phyloP scores from a whole-genome alignment of 2,329 filamentous ascomycete species.

The Penicillium sp. region DNA sequence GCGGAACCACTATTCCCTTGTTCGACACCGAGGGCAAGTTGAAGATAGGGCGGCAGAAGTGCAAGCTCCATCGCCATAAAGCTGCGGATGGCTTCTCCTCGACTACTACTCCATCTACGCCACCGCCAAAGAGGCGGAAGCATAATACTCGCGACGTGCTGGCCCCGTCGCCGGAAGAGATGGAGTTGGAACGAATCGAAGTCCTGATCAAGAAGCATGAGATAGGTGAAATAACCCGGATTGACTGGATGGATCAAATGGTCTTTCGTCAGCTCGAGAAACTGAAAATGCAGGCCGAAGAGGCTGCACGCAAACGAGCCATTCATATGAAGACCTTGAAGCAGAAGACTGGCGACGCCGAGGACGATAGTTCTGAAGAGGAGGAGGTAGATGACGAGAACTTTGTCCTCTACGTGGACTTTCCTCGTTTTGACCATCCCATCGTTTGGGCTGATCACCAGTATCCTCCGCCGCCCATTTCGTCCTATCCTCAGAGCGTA shows the following conservation, averaged over 20 bases:
- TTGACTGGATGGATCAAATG: conserved; percentile 93
- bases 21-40: conserved; percentile 91
- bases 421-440: conserved; percentile 92
- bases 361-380: conserved; percentile 41
- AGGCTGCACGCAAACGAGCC: conserved; percentile 59
- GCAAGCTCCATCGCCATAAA: conserved; percentile 75
- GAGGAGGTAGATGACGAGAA: conserved; percentile 56
- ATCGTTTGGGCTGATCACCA: conserved; percentile 94
- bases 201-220: conserved; percentile 95
- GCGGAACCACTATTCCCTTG: conserved; percentile 86
- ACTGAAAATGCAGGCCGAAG: conserved; percentile 63
- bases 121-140: conserved; percentile 54
- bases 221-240: conserved; percentile 89
- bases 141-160: conserved; percentile 48
- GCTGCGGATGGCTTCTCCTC: conserved; percentile 81
- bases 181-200: conserved; percentile 86
- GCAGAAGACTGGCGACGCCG: conserved; percentile 26
- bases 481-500: conserved; percentile 65
- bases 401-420: conserved; percentile 84
- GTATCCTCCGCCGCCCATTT: conserved; percentile 81
- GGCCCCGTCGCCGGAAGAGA: conserved; percentile 64
- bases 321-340: conserved; percentile 33
- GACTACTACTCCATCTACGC: conserved; percentile 72
- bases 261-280: conserved; percentile 90
- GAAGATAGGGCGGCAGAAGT: conserved; percentile 90